These are phyloP conservation scores for Ceratobasidium sp. DNA, from an alignment of 1,284 basidiomycete species.

Conservation along the genomic window DNA sequence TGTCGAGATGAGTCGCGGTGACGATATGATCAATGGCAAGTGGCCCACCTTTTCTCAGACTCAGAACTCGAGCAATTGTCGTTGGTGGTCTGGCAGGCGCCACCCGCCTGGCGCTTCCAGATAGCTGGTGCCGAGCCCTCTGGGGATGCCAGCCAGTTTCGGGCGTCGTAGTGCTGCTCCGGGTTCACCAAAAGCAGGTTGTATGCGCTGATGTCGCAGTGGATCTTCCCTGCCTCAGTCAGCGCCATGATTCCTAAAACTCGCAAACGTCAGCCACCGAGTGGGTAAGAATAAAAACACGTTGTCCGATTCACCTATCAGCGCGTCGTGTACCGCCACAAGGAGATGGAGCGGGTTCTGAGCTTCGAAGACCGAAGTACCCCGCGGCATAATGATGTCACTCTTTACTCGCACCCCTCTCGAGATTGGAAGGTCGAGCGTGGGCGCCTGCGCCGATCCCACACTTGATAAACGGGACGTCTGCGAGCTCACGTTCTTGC, in stretches of 20 bases:
- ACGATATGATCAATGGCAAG: not conserved
- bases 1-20: not conserved
- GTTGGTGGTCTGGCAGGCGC: no score
- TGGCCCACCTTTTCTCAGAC: not conserved
- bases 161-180: not conserved
- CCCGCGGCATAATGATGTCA: constrained; percentile 12
- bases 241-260: constrained; percentile 14
- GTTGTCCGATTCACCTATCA: not conserved
- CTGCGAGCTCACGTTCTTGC: not conserved
- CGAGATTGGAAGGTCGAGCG: not conserved
- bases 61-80: no score
- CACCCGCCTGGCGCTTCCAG: no score
- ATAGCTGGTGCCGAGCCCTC: no score
- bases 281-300: no score
- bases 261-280: not conserved
- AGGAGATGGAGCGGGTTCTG: constrained; percentile 12
- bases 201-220: constrained; percentile 19
- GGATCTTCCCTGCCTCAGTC: constrained; percentile 13
- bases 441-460: not conserved
- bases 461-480: not conserved
- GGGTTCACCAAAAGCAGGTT: constrained; percentile 2
- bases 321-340: constrained; percentile 13
- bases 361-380: not conserved
- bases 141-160: not conserved
- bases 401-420: not conserved